A percentile compares a stretch with the other conserved stretches of the same genome.
phyloP scores from a whole-genome alignment of 805 yeast genomes.

The Teunomyces panamensis region DNA sequence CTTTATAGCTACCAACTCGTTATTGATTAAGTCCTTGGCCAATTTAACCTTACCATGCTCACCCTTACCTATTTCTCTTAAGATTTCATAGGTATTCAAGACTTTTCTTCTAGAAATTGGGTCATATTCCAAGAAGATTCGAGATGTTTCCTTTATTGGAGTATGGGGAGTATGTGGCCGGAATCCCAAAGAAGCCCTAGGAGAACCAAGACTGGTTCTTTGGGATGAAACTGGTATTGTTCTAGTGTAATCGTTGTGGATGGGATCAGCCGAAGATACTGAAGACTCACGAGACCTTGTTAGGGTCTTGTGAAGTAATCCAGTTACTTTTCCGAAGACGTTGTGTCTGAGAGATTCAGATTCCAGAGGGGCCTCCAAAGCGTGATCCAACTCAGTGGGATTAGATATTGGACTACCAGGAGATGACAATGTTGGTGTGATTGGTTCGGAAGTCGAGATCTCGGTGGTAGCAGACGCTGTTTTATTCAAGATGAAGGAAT shows the following conservation, averaged over 20 bases:
- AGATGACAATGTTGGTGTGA: conserved; percentile 7
- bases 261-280: conserved; percentile 5
- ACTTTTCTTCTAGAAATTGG: conserved; percentile 79
- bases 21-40: conserved; percentile 67
- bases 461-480: conserved; percentile 8
- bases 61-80: conserved; percentile 88
- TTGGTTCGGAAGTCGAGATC: conserved; percentile 7
- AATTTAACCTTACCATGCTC: conserved; percentile 98
- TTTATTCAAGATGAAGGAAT: conserved; percentile 1
- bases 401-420: neutral
- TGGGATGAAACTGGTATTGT: neutral
- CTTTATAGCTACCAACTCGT: conserved; percentile 84
- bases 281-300: conserved; percentile 12
- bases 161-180: neutral
- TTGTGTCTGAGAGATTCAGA: conserved; percentile 16
- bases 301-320: conserved; percentile 25
- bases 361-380: neutral
- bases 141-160: conserved; percentile 67
- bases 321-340: conserved; percentile 32
- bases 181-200: neutral
- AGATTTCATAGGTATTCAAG: conserved; percentile 84
- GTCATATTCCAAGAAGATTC: conserved; percentile 80
- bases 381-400: neutral
- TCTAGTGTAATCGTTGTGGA: conserved; percentile 1
- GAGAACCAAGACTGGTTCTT: conserved; percentile 2